These are phyloP conservation scores for Exserohilum turcica DNA, from an alignment of 2,329 filamentous ascomycete genomes.

Conservation along the genomic window DNA sequence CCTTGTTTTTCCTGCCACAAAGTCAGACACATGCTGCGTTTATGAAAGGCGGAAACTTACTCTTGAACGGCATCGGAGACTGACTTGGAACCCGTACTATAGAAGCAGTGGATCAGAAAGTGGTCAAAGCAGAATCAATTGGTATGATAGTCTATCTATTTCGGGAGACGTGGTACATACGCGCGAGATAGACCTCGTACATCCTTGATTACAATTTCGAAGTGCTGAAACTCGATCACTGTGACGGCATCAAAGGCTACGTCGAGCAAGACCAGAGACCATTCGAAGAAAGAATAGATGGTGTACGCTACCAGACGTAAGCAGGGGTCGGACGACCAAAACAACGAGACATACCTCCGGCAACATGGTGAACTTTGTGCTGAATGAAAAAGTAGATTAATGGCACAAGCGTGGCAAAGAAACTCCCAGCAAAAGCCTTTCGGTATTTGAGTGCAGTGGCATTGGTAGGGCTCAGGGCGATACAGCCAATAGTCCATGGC, in stretches of 20 bases:
- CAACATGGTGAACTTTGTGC: conserved; percentile 92
- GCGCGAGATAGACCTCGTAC: conserved; percentile 90
- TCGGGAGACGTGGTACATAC: conserved; percentile 97
- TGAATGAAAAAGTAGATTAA: conserved; percentile 98
- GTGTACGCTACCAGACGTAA: conserved; percentile 75
- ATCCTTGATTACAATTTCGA: conserved; percentile 88
- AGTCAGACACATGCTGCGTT: conserved; percentile 26
- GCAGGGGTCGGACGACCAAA: conserved; percentile 7
- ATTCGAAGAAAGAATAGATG: conserved; percentile 97
- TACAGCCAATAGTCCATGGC: conserved; percentile 92
- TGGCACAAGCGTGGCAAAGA: conserved; percentile 89
- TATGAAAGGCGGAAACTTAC: conserved; percentile 57
- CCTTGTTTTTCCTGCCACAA: conserved; percentile 70
- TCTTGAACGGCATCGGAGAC: conserved; percentile 60
- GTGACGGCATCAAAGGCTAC: conserved; percentile 96
- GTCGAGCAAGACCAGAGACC: conserved; percentile 91
- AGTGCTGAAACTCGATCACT: conserved; percentile 83
- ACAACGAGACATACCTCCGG: conserved; percentile 73
- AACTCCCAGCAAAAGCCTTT: conserved; percentile 79
- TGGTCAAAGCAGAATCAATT: conserved; percentile 44
- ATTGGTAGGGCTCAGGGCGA: conserved; percentile 85
- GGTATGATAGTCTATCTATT: conserved; percentile 64
- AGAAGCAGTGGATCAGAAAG: conserved; percentile 43
- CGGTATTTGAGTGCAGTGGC: conserved; percentile 82
- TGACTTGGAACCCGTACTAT: conserved; percentile 55